Evolutionary conservation across 2,329 filamentous ascomycete species (phyloP).

Genomic region (Exophiala sideris): DNA sequence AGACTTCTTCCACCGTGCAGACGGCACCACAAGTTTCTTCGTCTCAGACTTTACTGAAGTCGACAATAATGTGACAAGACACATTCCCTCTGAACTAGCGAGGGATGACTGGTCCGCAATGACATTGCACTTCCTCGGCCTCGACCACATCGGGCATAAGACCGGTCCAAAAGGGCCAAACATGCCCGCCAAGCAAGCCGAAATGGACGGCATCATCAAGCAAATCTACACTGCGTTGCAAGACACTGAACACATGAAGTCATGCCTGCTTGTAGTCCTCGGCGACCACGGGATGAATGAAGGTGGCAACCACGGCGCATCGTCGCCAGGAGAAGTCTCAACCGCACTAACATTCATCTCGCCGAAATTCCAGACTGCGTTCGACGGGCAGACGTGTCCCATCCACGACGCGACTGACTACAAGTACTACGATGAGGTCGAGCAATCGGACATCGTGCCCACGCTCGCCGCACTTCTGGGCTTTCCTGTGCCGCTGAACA

Average conservation of each 20-base stretch:
- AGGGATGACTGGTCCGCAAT: slow-evolving; percentile 85
- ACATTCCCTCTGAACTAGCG: slow-evolving; percentile 72
- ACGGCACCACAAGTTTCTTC: slow-evolving; percentile 97
- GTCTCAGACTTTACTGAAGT: slow-evolving; percentile 98
- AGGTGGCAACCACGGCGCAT: slow-evolving; percentile 93
- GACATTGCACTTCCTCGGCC: slow-evolving; percentile 90
- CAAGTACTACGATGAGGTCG: slow-evolving; percentile 77
- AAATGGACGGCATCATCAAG: slow-evolving; percentile 84
- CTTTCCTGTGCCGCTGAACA: slow-evolving; percentile 85
- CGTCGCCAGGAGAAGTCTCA: slow-evolving; percentile 89
- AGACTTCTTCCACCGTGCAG: slow-evolving; percentile 75
- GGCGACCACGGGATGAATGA: slow-evolving; percentile 99
- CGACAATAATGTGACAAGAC: slow-evolving; percentile 92
- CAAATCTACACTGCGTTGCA: slow-evolving; percentile 74
- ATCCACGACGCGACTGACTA: slow-evolving; percentile 58
- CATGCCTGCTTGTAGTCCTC: slow-evolving; percentile 78
- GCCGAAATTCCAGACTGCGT: slow-evolving; percentile 67
- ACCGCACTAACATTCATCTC: slow-evolving; percentile 88
- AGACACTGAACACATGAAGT: slow-evolving; percentile 64
- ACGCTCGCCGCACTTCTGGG: slow-evolving; percentile 83
- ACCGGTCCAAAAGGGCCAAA: slow-evolving; percentile 81
- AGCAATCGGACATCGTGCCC: slow-evolving; percentile 91
- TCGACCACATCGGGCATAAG: slow-evolving; percentile 98
- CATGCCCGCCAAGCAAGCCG: slow-evolving; percentile 87
- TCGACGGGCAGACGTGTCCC: slow-evolving; percentile 49